phyloP scores from a whole-genome alignment of 768 basidiomycete genomes.

The Rhodosporidiobolus odoratus region DNA sequence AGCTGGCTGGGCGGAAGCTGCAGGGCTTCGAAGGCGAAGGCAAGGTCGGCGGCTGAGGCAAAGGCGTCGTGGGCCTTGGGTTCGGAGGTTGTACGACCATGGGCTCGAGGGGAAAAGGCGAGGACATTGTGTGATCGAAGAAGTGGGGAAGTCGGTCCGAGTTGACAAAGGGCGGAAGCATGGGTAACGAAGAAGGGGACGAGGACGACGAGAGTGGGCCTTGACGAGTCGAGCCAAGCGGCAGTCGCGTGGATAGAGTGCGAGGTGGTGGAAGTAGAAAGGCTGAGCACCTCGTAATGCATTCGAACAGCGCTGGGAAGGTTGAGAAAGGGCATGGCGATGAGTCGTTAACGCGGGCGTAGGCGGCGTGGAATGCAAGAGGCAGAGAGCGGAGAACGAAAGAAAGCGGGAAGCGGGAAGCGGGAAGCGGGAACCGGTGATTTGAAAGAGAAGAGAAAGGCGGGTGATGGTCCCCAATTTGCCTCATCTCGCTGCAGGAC shows the following conservation, averaged over 20 bases:
- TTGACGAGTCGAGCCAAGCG: background rate
- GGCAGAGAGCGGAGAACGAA: background rate
- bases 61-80: background rate
- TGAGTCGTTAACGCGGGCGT: background rate
- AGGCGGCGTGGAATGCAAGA: background rate
- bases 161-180: background rate
- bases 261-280: background rate
- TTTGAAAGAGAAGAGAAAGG: no score
- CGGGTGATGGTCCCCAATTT: no score
- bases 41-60: slow-evolving; percentile 15
- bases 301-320: slow-evolving; percentile 5
- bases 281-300: slow-evolving; percentile 6
- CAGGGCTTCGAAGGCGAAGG: slow-evolving; percentile 12
- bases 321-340: slow-evolving; percentile 3
- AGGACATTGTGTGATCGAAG: background rate
- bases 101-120: slow-evolving; percentile 3
- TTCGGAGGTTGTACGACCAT: background rate
- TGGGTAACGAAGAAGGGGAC: background rate
- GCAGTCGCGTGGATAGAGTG: background rate
- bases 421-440: no score
- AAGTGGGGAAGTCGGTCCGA: background rate
- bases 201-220: slow-evolving; percentile 3
- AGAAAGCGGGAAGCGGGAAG: background rate
- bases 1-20: background rate
- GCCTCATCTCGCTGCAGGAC: no score